Evolutionary conservation across 495 filamentous ascomycete genomes (phyloP), one percentile per base, ranked within the genome.

Genomic region (Lophiostoma macrostomum): DNA sequence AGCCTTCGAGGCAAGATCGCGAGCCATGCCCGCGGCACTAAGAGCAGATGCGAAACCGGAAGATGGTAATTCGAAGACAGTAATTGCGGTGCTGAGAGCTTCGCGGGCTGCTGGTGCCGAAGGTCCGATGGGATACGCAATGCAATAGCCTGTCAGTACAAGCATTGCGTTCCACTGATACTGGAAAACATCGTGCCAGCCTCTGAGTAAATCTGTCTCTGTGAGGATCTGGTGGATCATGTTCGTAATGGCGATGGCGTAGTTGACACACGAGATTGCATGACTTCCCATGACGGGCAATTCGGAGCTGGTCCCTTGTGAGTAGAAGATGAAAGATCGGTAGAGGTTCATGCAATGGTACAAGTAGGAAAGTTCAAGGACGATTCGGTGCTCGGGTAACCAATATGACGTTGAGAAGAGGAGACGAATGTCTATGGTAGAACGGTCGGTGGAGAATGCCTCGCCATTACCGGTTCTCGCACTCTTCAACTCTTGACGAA

Each of bases 91-190:
- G 43, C 73, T 67, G 22, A 80, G 64, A 2, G 72, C 67, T 7
- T 45, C 60, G 10, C 74, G 58, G 1, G 72, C 76, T 12, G 57
- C 39, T 0, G 51, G 43, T 0, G 71, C 66, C 12, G 63, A 42
- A 0, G 61, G 16, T 12, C 58, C 22, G 0, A 58, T 23, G 0
- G 76, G 76, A 24, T 71, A 74, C 0, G 71, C 74, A 0, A 80
- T 48, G 4, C 74, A 46, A 37, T 74, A 81, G 4, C 75, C 78
- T 12, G 80, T 60, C 5, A 80, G 56, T 3, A 76, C 68, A 50
- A 80, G 69, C 16, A 72, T 60, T 2, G 74, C 71, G 41, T 78
- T 78, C 76, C 77, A 80, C 54, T 77, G 73, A 60, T 67, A 78
- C 20, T 76, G 73, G 35, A 75, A 80, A 1, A 66, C 69, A 51